Base-by-base conservation (phyloP, 345 rosid species). In the Clausena lansium region DNA sequence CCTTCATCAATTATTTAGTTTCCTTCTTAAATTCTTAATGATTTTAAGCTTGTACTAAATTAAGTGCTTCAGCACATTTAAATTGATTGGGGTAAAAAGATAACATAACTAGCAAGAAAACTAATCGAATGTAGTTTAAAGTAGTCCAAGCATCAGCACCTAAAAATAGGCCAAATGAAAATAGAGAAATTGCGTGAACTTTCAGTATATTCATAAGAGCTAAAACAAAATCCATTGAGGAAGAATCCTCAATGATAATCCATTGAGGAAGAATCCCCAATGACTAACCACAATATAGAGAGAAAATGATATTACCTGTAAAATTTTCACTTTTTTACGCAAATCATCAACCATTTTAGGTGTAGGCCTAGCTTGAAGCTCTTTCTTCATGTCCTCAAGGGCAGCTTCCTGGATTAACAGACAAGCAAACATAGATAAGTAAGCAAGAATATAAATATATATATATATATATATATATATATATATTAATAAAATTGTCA, bases 291-390 rank as follows among this genome's bases (percentile, higher is more conserved):
- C 20, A 71, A 63, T 71, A 61, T 22, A 38, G 22, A 65, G 36
- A 61, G 67, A 47, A 11, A 38, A 78, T 73, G 22, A 38, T 47
- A 61, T 52, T 88, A 94, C 99, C 98, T 96, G 99, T 83, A 94
- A 84, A 81, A 96, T 94, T 89, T 96, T 96, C 83, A 96, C 97
- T 89, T 96, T 94, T 85, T 94, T 96, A 62, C 84, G 95, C 88
- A 96, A 85, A 82, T 96, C 99, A 81, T 96, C 99, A 79, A 96
- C 97, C 85, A 92, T 78, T 80, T 96, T 96, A 84, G 83, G 81
- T 67, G 98, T 91, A 83, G 99, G 99, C 85, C 98, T 89, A 81
- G 87, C 88, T 79, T 90, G 97, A 84, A 96, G 89, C 86, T 91
- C 98, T 83, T 92, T 91, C 87, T 84, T 94, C 94, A 94, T 87